Evolutionary conservation across 148 eudicot species (phyloP), one percentile per base, ranked within the genome.

Genomic region (Rhododendron simsii): DNA sequence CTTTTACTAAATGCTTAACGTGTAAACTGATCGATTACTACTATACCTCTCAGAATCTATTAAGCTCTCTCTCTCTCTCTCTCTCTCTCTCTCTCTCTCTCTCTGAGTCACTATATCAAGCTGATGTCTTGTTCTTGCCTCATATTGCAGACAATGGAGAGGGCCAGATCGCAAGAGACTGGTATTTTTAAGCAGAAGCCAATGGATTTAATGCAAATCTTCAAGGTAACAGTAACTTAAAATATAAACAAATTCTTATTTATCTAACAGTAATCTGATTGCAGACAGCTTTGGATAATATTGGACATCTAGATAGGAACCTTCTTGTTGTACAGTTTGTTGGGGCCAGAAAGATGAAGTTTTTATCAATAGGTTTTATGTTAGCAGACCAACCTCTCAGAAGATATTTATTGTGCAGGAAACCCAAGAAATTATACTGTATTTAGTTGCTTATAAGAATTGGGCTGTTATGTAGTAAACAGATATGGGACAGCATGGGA

Each of bases 131-230:
- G 41, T 51, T 63, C 14, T 87, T 88, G 81, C 84, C 61, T 92
- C 28, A 57, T 51, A 88, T 88, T 78, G 87, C 93, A 96, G 99
- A 96, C 98, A 76, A 96, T 96, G 99, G 99, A 96, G 86, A 94
- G 97, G 91, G 97, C 98, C 88, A 93, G 98, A 88, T 91, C 91
- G 84, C 98, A 94, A 84, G 99, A 95, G 41, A 90, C 90, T 84
- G 93, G 97, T 85, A 91, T 93, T 81, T 96, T 95, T 88, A 96
- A 92, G 91, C 91, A 89, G 90, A 96, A 92, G 86, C 98, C 99
- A 61, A 85, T 93, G 73, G 99, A 95, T 83, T 89, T 95, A 67
- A 92, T 96, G 96, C 99, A 95, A 87, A 95, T 96, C 30, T 95
- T 95, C 88, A 93, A 92, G 97, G 99, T 94, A 95, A 85, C 71